Percentiles rank a stretch among this genome's conserved stretches.
Conservation (phyloP, 352 stramenopile species). For the Globisporangium barbulae region DNA sequence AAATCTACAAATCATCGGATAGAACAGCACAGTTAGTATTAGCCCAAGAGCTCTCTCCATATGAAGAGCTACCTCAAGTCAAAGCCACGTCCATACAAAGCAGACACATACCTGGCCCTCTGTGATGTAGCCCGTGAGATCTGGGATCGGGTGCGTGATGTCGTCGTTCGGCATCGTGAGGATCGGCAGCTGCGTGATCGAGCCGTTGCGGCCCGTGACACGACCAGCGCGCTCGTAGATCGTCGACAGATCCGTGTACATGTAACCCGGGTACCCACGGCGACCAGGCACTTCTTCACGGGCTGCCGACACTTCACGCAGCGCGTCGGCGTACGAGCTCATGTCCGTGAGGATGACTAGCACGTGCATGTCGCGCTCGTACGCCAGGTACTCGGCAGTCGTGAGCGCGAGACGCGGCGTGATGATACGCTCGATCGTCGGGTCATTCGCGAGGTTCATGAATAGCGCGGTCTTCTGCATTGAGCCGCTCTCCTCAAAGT, state of each 20-base stretch:
- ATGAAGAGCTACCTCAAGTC: neutral
- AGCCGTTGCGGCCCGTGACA: slow-evolving; percentile 97
- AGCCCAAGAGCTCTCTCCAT: neutral
- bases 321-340: slow-evolving; percentile 97
- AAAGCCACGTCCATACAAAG: neutral
- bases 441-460: slow-evolving; percentile 99
- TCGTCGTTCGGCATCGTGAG: slow-evolving; percentile 99
- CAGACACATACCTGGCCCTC: slow-evolving; percentile 92
- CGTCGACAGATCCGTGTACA: slow-evolving; percentile 99
- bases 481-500: slow-evolving; percentile 97
- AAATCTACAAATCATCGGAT: slow-evolving; percentile 76
- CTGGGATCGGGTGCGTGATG: slow-evolving; percentile 99
- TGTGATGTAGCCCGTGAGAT: slow-evolving; percentile 99
- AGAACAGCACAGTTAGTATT: slow-evolving; percentile 6
- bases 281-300: slow-evolving; percentile 96
- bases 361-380: slow-evolving; percentile 99
- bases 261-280: slow-evolving; percentile 99
- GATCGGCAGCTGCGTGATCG: slow-evolving; percentile 99
- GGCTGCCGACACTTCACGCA: slow-evolving; percentile 95
- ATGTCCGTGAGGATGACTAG: slow-evolving; percentile 99
- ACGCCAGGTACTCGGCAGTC: slow-evolving; percentile 98
- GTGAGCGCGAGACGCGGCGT: slow-evolving; percentile 98
- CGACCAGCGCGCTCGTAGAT: slow-evolving; percentile 98
- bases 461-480: slow-evolving; percentile 99
- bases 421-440: slow-evolving; percentile 99